Base-by-base conservation (phyloP, 2,329 filamentous ascomycete species). In the Epicoccum nigrum region DNA sequence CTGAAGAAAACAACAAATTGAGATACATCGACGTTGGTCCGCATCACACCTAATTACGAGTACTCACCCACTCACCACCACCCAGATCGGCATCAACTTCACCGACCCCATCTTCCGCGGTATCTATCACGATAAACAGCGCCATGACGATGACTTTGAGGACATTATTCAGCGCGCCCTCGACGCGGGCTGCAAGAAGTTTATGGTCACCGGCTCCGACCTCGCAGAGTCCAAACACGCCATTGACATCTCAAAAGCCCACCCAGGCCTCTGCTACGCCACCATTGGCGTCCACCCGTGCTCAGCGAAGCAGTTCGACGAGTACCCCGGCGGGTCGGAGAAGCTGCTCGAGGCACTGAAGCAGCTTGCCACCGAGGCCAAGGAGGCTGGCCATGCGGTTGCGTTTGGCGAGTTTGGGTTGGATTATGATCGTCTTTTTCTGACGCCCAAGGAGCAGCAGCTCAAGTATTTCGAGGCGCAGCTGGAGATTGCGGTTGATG, bases 251-350 rank as follows among this genome's bases (percentile, higher is more conserved):
- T 86, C 92, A 2, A 79, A 85, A 62, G 80, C 87, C 60, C 87
- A 93, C 69, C 86, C 91, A 17, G 88, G 88, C 16, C 83, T 86
- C 27, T 91, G 96, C 67, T 99, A 91, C 73, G 87, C 89, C 17
- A 99, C 94, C 1, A 87, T 96, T 8, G 94, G 94, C 58, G 91
- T 99, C 34, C 94, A 99, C 71, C 94, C 94, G 12, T 99, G 94
- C 75, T 88, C 86, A 58, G 90, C 89, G 60, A 84, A 87, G 56
- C 84, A 89, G 45, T 96, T 99, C 71, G 87, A 88, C 59, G 76
- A 79, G 6, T 74, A 83, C 55, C 79, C 81, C 4, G 85, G 81
- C 54, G 84, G 85, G 32, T 75, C 83, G 73, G 83, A 69, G 71
- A 71, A 71, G 41, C 74, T 81, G 16, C 73, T 92, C 17, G 56